phyloP scores from a whole-genome alignment of 495 filamentous ascomycete species.

The Aspergillus sparsus region DNA sequence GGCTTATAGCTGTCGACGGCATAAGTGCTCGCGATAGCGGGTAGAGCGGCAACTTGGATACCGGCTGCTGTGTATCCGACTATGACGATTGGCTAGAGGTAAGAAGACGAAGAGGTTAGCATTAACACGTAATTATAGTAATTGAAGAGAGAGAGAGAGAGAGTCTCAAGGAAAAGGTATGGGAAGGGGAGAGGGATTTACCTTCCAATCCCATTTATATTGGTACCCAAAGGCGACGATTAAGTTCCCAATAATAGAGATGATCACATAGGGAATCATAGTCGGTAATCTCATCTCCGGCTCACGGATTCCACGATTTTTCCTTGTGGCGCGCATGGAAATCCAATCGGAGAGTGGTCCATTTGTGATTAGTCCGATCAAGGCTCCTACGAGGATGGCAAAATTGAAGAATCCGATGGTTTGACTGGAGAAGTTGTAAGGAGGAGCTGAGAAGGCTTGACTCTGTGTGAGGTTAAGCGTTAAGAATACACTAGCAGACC shows the following conservation, averaged over 20 bases:
- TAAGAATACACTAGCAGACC: conserved; percentile 60
- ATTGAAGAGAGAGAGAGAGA: background rate
- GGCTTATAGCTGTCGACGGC: conserved; percentile 67
- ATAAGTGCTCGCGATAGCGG: conserved; percentile 48
- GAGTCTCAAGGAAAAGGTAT: background rate
- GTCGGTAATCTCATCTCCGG: conserved; percentile 68
- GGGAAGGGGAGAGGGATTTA: conserved; percentile 14
- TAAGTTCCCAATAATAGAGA: conserved; percentile 61
- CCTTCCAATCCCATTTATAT: conserved; percentile 56
- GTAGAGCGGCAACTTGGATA: conserved; percentile 59
- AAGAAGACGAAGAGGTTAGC: conserved; percentile 8
- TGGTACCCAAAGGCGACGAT: conserved; percentile 63
- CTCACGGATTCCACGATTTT: conserved; percentile 65
- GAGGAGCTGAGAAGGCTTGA: conserved; percentile 60
- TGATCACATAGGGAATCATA: conserved; percentile 59
- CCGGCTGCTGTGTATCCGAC: conserved; percentile 57
- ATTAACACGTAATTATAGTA: background rate
- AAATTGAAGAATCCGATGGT: conserved; percentile 55
- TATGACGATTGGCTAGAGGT: conserved; percentile 43
- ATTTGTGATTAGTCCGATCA: conserved; percentile 58
- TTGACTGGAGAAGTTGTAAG: conserved; percentile 56
- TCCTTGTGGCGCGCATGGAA: conserved; percentile 55
- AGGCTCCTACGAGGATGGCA: conserved; percentile 47
- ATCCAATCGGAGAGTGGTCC: conserved; percentile 54
- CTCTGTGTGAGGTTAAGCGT: conserved; percentile 65